Evolutionary conservation across 2,329 filamentous ascomycete species (phyloP).

Genomic region (Clonostachys sp.): DNA sequence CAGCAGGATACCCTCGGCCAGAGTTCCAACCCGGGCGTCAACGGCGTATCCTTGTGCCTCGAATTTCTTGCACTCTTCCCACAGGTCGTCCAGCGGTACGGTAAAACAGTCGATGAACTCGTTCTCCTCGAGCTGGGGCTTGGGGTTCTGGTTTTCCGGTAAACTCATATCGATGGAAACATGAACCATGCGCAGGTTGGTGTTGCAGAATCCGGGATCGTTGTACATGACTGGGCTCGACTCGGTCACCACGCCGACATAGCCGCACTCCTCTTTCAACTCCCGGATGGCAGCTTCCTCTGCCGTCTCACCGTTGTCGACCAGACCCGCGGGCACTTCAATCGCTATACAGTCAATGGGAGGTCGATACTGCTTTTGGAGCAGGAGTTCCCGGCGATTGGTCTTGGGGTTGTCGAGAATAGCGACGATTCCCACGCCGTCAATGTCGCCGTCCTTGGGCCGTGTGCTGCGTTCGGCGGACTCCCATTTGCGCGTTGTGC

Average conservation of each 20-base stretch:
- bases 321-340: constrained; percentile 60
- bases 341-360: constrained; percentile 55
- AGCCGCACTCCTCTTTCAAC: constrained; percentile 64
- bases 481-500: constrained; percentile 61
- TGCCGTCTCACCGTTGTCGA: constrained; percentile 57
- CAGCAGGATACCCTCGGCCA: constrained; percentile 75
- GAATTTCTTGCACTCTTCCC: constrained; percentile 60
- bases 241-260: constrained; percentile 48
- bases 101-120: constrained; percentile 81
- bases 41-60: constrained; percentile 72
- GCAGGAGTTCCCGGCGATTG: constrained; percentile 42
- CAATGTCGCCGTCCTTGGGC: constrained; percentile 55
- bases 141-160: constrained; percentile 64
- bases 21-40: constrained; percentile 71
- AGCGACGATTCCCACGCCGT: constrained; percentile 70
- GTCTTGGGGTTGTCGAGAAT: constrained; percentile 54
- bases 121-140: constrained; percentile 69
- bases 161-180: constrained; percentile 66
- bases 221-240: constrained; percentile 65
- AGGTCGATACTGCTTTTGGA: constrained; percentile 65
- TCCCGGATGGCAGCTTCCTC: constrained; percentile 60
- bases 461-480: constrained; percentile 68
- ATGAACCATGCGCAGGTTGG: constrained; percentile 66
- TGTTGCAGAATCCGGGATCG: constrained; percentile 64
- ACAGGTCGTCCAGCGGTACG: constrained; percentile 59